These are phyloP conservation scores for Leishmania lainsoni DNA, from an alignment of 208 protist species.

Conservation along the genomic window DNA sequence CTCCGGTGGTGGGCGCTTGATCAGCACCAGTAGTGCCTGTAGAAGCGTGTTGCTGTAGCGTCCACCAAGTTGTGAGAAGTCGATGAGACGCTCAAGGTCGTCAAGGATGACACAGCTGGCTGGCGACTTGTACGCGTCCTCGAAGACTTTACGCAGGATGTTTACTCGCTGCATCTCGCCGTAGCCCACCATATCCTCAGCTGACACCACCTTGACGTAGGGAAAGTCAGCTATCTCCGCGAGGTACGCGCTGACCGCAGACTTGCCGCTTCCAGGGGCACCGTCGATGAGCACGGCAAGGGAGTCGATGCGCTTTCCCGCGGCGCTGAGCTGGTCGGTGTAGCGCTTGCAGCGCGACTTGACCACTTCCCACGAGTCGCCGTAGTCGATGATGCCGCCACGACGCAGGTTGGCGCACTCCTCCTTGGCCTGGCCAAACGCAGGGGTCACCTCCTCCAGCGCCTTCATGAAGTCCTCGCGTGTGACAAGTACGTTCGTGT, in stretches of 20 bases:
- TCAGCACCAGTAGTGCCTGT: slow-evolving; percentile 95
- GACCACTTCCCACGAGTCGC: slow-evolving; percentile 76
- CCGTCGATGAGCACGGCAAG: slow-evolving; percentile 96
- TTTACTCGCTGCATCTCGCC: slow-evolving; percentile 89
- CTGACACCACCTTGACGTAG: slow-evolving; percentile 97
- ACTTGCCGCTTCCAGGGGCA: slow-evolving; percentile 93
- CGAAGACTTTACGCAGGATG: slow-evolving; percentile 97
- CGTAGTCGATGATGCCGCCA: slow-evolving; percentile 96
- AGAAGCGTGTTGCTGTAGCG: slow-evolving; percentile 98
- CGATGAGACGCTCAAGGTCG: slow-evolving; percentile 96
- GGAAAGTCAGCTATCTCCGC: slow-evolving; percentile 93
- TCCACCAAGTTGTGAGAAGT: slow-evolving; percentile 97
- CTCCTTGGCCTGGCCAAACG: slow-evolving; percentile 96
- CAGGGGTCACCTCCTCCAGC: slow-evolving; percentile 94
- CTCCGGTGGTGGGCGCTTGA: slow-evolving; percentile 93
- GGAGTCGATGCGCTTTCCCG: slow-evolving; percentile 88
- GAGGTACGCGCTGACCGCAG: slow-evolving; percentile 94
- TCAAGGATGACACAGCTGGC: slow-evolving; percentile 97
- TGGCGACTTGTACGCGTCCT: slow-evolving; percentile 98
- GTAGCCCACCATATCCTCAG: slow-evolving; percentile 93
- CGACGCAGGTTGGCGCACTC: slow-evolving; percentile 84
- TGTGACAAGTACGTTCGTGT: slow-evolving; percentile 62
- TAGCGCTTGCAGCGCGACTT: slow-evolving; percentile 55
- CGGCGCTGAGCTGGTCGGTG: slow-evolving; percentile 83
- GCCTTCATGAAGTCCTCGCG: slow-evolving; percentile 76